These are phyloP conservation scores for Entomortierella beljakovae DNA, from an alignment of 192 early-diverging fungal species.

Conservation along the genomic window DNA sequence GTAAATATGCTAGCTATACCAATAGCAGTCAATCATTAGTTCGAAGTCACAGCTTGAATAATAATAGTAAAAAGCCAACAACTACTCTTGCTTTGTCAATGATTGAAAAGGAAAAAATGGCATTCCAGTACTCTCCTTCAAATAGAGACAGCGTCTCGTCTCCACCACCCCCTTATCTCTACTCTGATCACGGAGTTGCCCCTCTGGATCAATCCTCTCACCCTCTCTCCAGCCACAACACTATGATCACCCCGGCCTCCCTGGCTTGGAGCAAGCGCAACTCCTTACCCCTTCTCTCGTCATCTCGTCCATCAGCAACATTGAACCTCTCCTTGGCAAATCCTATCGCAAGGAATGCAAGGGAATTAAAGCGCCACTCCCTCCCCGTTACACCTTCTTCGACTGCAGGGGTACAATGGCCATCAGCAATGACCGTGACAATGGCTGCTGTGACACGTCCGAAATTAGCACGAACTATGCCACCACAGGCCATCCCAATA, in stretches of 20 bases:
- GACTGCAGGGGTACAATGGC: slow-evolving; percentile 30
- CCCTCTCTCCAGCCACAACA: not conserved
- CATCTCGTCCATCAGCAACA: not conserved
- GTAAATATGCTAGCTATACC: slow-evolving; percentile 30
- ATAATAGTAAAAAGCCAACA: slow-evolving; percentile 11
- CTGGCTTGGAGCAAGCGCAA: slow-evolving; percentile 11
- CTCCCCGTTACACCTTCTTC: slow-evolving; percentile 16
- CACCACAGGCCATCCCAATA: slow-evolving; percentile 21
- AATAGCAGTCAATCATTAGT: slow-evolving; percentile 11
- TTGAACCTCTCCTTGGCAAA: not conserved
- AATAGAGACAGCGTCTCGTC: slow-evolving; percentile 17
- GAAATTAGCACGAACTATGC: slow-evolving; percentile 21
- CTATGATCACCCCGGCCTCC: slow-evolving; percentile 8
- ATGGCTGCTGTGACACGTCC: slow-evolving; percentile 6
- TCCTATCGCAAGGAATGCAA: slow-evolving; percentile 9
- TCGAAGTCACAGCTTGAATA: not conserved
- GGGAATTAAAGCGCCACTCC: slow-evolving; percentile 31
- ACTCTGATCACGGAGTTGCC: slow-evolving; percentile 33
- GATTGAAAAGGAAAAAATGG: slow-evolving; percentile 35
- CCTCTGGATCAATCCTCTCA: not conserved
- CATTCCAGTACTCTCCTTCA: slow-evolving; percentile 6
- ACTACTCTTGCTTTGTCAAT: slow-evolving; percentile 27
- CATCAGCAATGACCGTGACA: slow-evolving; percentile 23
- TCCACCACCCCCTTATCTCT: slow-evolving; percentile 47
- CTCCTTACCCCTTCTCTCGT: slow-evolving; percentile 15